Base-by-base conservation (phyloP, 2,329 filamentous ascomycete species). In the Colletotrichum spaethianum region DNA sequence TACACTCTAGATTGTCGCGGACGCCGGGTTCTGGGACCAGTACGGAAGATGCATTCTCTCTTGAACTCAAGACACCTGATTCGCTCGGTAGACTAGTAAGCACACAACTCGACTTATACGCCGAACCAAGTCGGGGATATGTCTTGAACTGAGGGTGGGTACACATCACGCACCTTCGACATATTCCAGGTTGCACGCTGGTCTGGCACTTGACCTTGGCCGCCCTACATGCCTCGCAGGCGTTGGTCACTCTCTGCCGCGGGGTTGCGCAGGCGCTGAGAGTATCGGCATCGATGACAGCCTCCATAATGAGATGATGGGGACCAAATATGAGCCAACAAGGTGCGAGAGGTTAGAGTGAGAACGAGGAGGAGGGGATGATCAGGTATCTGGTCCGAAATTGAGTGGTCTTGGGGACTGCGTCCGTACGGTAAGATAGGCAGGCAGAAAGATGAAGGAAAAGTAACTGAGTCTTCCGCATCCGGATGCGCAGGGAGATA, bases 161-260 rank as follows among this genome's bases (percentile, higher is more conserved):
- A 26, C 50, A 38, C 38, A 36, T 38, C 11, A 55, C 40, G 53
- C 81, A 89, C 88, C 86, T 86, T 78, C 83, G 85, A 76, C 88
- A 90, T 38, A 87, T 86, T 14, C 83, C 83, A 3, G 83, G 79
- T 75, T 86, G 84, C 33, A 82, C 81, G 70, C 85, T 86, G 5
- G 85, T 79, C 72, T 85, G 84, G 74, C 88, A 90, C 68, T 86
- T 88, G 28, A 88, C 82, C 80, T 89, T 90, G 68, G 87, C 86
- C 14, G 80, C 82, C 65, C 88, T 81, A 73, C 88, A 90, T 2
- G 86, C 85, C 77, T 90, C 88, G 67, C 88, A 90, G 26, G 88
- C 82, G 80, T 89, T 82, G 52, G 72, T 72, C 38, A 74, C 72
- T 60, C 72, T 69, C 50, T 73, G 67, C 46, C 72, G 64, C 14